Evolutionary conservation across 768 basidiomycete genomes (phyloP).

Genomic region (Hericium rajendrae): DNA sequence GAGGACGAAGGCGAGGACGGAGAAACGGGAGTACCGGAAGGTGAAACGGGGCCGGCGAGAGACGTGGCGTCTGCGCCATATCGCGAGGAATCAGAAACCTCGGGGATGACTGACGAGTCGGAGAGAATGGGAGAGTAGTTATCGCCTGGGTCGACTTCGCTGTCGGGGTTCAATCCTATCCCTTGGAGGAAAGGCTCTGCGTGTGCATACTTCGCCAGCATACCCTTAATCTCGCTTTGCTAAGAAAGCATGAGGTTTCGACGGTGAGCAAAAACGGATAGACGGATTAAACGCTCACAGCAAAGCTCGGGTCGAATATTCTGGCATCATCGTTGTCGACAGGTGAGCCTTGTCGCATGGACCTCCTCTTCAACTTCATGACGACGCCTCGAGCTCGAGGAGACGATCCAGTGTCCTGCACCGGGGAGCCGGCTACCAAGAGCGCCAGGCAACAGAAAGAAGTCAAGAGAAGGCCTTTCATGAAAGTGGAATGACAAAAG

Average conservation of each 20-base stretch:
- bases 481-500: neutral
- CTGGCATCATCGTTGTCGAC: neutral
- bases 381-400: neutral
- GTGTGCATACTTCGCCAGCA: conserved; percentile 23
- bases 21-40: neutral
- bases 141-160: conserved; percentile 15
- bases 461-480: too few species aligned
- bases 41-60: conserved; percentile 4
- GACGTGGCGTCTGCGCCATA: conserved; percentile 1
- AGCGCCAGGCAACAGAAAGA: too few species aligned
- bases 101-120: conserved; percentile 9
- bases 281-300: too few species aligned
- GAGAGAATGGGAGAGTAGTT: conserved; percentile 16
- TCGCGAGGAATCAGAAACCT: neutral
- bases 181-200: conserved; percentile 22
- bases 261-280: too few species aligned
- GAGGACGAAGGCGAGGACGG: neutral
- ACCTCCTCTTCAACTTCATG: neutral
- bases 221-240: conserved; percentile 18
- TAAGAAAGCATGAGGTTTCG: neutral
- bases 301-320: conserved; percentile 17
- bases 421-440: too few species aligned
- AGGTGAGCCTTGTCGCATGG: conserved; percentile 1
- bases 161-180: conserved; percentile 22
- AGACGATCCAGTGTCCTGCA: neutral